A percentile compares a stretch with the other conserved stretches of the same genome.
These are phyloP conservation scores for Herpomyces periplanetae DNA, from an alignment of 2,329 filamentous ascomycete genomes.

Conservation along the genomic window DNA sequence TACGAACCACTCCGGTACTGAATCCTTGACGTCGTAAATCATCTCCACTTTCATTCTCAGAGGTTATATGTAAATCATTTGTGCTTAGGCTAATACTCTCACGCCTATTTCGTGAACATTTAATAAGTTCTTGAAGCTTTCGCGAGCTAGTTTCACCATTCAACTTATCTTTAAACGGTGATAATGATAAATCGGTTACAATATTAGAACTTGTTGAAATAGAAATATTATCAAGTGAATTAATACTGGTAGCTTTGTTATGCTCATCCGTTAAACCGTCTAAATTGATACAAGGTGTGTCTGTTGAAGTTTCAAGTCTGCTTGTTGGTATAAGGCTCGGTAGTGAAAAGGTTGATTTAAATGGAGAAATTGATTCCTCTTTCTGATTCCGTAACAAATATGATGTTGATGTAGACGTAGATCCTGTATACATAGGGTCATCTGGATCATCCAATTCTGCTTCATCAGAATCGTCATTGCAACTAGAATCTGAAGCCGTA, in stretches of 20 bases:
- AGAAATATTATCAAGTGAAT: too few species aligned
- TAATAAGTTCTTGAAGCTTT: conserved; percentile 13
- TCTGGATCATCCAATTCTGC: too few species aligned
- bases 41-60: conserved; percentile 41
- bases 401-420: too few species aligned
- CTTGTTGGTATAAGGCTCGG: too few species aligned
- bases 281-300: conserved; percentile 31
- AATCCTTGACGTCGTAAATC: conserved; percentile 9
- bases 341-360: too few species aligned
- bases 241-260: conserved; percentile 24
- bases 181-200: conserved; percentile 32
- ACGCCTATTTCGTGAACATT: conserved; percentile 18
- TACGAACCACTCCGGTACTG: conserved; percentile 34
- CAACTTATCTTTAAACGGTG: conserved; percentile 19
- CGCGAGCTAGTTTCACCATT: conserved; percentile 14
- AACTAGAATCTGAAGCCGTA: conserved; percentile 11
- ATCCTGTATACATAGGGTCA: too few species aligned
- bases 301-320: too few species aligned
- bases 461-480: conserved; percentile 31
- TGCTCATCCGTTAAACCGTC: conserved; percentile 16
- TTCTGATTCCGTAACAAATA: too few species aligned
- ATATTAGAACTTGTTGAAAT: conserved; percentile 27
- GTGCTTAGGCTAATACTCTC: conserved; percentile 73
- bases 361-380: too few species aligned
- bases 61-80: conserved; percentile 44